These are phyloP conservation scores for Cercospora brassicicola DNA, from an alignment of 2,329 filamentous ascomycete genomes.

Conservation along the genomic window DNA sequence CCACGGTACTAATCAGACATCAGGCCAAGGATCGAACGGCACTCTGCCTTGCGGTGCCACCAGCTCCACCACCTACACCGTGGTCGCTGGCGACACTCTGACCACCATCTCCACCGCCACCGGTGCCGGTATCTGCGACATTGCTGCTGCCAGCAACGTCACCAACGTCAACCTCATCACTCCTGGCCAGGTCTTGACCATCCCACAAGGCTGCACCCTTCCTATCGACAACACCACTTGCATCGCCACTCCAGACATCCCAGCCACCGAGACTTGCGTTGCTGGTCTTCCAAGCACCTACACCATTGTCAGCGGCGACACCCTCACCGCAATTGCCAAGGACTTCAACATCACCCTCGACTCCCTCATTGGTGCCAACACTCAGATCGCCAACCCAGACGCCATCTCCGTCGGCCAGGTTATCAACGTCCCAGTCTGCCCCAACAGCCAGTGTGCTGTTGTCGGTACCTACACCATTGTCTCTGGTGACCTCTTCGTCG, in stretches of 20 bases:
- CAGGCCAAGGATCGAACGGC: slow-evolving; percentile 1
- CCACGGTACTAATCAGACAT: neutral
- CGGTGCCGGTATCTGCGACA: slow-evolving; percentile 34
- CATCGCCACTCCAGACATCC: slow-evolving; percentile 9
- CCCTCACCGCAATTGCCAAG: slow-evolving; percentile 26
- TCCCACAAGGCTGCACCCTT: slow-evolving; percentile 32
- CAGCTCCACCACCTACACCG: slow-evolving; percentile 23
- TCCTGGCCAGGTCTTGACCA: slow-evolving; percentile 33
- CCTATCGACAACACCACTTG: slow-evolving; percentile 32
- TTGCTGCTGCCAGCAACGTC: slow-evolving; percentile 34
- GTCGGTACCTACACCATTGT: slow-evolving; percentile 30
- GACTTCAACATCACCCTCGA: slow-evolving; percentile 33
- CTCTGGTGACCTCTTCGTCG: slow-evolving; percentile 29
- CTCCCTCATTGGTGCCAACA: slow-evolving; percentile 28
- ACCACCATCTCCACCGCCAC: slow-evolving; percentile 23
- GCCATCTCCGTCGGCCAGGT: slow-evolving; percentile 26
- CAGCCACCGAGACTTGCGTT: slow-evolving; percentile 29
- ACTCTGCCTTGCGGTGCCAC: slow-evolving; percentile 25
- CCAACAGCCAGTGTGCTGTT: slow-evolving; percentile 22
- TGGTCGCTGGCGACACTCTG: slow-evolving; percentile 27
- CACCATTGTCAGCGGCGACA: slow-evolving; percentile 28
- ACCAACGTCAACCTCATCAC: slow-evolving; percentile 39
- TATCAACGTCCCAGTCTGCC: slow-evolving; percentile 33
- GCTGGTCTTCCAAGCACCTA: slow-evolving; percentile 29
- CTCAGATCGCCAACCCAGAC: slow-evolving; percentile 28